Evolutionary conservation across 1,139 yeast genomes (phyloP).

Genomic region (Kodamaea fungicola): DNA sequence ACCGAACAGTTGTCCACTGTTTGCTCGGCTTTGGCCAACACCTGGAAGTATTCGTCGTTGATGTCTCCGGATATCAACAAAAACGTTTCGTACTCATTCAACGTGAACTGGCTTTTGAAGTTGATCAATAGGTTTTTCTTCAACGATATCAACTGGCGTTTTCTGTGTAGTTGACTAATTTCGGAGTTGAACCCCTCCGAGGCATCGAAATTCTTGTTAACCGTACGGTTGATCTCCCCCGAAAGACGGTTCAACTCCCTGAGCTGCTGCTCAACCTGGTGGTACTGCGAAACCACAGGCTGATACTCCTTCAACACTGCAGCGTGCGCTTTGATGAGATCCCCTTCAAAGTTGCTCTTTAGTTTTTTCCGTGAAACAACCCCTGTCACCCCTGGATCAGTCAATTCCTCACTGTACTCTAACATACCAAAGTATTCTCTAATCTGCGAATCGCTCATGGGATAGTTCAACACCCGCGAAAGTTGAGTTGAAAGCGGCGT

Average conservation of each 20-base stretch:
- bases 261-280: conserved; percentile 37
- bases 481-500: conserved; percentile 39
- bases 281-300: conserved; percentile 50
- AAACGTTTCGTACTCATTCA: conserved; percentile 71
- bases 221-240: conserved; percentile 31
- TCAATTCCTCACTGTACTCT: conserved; percentile 31
- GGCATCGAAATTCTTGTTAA: conserved; percentile 25
- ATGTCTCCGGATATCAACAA: conserved; percentile 36
- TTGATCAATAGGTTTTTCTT: conserved; percentile 56
- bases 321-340: conserved; percentile 61
- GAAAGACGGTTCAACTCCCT: conserved; percentile 37
- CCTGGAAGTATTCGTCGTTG: conserved; percentile 58
- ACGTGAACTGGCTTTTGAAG: conserved; percentile 62
- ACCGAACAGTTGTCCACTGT: conserved; percentile 70
- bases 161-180: conserved; percentile 38
- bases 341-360: conserved; percentile 69
- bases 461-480: conserved; percentile 48
- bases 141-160: conserved; percentile 41
- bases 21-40: conserved; percentile 56
- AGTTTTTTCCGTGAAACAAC: conserved; percentile 36
- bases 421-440: conserved; percentile 47
- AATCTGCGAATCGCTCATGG: conserved; percentile 45
- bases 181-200: conserved; percentile 27
- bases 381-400: conserved; percentile 21
- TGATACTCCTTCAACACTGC: conserved; percentile 58